These are phyloP conservation scores for Lactarius trivialis DNA, from an alignment of 768 basidiomycete species.

Conservation along the genomic window DNA sequence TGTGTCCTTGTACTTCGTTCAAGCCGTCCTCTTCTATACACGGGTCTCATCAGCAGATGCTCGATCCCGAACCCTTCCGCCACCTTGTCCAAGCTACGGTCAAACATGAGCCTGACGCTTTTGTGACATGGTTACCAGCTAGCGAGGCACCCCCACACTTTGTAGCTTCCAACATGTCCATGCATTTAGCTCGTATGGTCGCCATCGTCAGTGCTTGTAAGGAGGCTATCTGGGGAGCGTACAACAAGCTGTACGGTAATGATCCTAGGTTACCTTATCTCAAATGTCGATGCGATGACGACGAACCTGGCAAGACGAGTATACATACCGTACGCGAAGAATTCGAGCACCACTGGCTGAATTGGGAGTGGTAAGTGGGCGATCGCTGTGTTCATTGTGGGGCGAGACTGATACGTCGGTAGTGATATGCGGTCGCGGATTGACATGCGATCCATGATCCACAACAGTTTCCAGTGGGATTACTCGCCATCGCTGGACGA, in stretches of 20 bases:
- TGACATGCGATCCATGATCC: constrained; percentile 46
- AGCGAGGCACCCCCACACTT: constrained; percentile 26
- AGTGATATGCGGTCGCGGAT: constrained; percentile 77
- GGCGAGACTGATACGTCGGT: neutral
- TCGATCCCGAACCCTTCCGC: constrained; percentile 21
- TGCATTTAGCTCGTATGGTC: constrained; percentile 61
- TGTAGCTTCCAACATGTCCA: constrained; percentile 43
- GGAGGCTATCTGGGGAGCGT: constrained; percentile 63
- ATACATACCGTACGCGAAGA: constrained; percentile 42
- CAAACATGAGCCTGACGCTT: constrained; percentile 10
- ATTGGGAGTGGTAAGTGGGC: constrained; percentile 55
- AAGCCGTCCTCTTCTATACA: neutral
- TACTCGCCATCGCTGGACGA: constrained; percentile 30
- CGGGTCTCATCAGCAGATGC: neutral
- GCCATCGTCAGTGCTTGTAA: constrained; percentile 56
- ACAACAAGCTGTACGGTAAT: constrained; percentile 41
- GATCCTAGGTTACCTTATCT: constrained; percentile 31
- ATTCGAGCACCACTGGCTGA: constrained; percentile 60
- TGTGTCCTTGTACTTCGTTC: neutral
- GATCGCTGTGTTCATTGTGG: neutral
- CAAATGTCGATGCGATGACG: constrained; percentile 21
- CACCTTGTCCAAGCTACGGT: constrained; percentile 17
- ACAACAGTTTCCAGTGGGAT: constrained; percentile 48
- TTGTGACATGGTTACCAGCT: constrained; percentile 4
- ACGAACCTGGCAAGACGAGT: constrained; percentile 5